phyloP scores from a whole-genome alignment of 805 yeast genomes.

The Starmerella bombi region DNA sequence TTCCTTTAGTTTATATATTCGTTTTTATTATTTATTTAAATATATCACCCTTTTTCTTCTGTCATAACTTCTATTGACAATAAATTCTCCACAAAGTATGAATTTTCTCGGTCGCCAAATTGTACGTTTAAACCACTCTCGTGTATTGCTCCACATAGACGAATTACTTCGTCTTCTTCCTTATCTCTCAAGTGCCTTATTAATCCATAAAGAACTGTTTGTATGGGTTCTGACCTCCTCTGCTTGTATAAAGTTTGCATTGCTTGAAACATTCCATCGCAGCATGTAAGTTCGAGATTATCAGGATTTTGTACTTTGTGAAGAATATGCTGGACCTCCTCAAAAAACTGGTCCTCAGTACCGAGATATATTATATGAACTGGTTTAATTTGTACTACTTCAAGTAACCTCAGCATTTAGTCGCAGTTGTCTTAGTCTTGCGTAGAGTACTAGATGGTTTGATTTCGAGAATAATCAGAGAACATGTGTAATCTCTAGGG shows the following conservation, averaged over 20 bases:
- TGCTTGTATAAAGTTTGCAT: constrained; percentile 1
- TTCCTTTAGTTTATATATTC: background rate
- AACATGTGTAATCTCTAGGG: no score
- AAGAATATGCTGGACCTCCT: background rate
- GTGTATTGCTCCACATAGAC: constrained; percentile 8
- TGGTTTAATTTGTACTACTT: constrained; percentile 3
- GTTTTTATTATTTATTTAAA: background rate
- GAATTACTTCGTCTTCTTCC: constrained; percentile 2
- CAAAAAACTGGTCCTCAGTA: constrained; percentile 11
- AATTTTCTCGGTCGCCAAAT: constrained; percentile 6
- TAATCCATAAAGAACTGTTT: constrained; percentile 8
- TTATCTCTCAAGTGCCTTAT: background rate
- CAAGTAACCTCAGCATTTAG: constrained; percentile 7
- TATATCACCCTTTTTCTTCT: no score
- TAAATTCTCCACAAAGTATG: constrained; percentile 1
- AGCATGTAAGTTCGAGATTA: constrained; percentile 12
- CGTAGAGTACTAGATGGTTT: no score
- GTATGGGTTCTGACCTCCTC: background rate
- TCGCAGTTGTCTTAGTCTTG: no score
- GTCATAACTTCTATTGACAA: no score
- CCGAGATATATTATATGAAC: constrained; percentile 12
- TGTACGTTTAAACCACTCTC: constrained; percentile 1
- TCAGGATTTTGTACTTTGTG: constrained; percentile 7
- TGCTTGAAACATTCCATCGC: background rate
- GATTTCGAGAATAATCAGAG: no score